These are phyloP conservation scores for Pilaira anomala DNA, from an alignment of 192 early-diverging fungal species.

Conservation along the genomic window DNA sequence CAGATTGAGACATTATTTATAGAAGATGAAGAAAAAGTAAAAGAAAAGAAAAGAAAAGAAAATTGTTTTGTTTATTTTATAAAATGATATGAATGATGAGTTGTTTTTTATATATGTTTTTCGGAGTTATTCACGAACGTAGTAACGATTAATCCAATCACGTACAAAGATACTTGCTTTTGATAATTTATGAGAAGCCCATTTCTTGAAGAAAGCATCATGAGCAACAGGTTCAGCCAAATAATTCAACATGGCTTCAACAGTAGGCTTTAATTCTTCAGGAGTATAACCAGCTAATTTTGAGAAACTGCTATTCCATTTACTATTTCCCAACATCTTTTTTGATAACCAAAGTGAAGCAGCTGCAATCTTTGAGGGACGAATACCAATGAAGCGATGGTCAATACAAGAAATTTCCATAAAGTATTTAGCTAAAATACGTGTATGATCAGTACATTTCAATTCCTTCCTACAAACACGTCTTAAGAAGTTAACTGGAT, in stretches of 20 bases:
- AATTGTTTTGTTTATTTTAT: too few relatives aligned
- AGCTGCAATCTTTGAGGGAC: conserved; percentile 76
- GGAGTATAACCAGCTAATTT: conserved; percentile 83
- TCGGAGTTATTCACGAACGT: conserved; percentile 7
- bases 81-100: too few relatives aligned
- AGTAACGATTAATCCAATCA: conserved; percentile 65
- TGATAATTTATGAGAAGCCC: conserved; percentile 73
- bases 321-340: conserved; percentile 67
- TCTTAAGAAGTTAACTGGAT: conserved; percentile 89
- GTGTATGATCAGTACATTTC: conserved; percentile 84
- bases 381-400: conserved; percentile 65
- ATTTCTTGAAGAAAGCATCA: conserved; percentile 83
- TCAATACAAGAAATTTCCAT: conserved; percentile 93
- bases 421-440: conserved; percentile 92
- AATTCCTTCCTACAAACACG: conserved; percentile 81
- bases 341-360: conserved; percentile 79
- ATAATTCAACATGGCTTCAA: conserved; percentile 71
- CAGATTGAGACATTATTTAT: conserved; percentile 26
- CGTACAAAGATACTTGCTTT: conserved; percentile 78
- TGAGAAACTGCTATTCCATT: conserved; percentile 75
- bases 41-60: too few relatives aligned
- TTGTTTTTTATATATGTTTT: too few relatives aligned
- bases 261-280: conserved; percentile 58
- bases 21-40: neutral
- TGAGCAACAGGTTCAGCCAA: conserved; percentile 48